Percentiles rank a stretch among this genome's conserved stretches.
Conservation (phyloP, 495 filamentous ascomycete genomes). For the Neurospora africana region DNA sequence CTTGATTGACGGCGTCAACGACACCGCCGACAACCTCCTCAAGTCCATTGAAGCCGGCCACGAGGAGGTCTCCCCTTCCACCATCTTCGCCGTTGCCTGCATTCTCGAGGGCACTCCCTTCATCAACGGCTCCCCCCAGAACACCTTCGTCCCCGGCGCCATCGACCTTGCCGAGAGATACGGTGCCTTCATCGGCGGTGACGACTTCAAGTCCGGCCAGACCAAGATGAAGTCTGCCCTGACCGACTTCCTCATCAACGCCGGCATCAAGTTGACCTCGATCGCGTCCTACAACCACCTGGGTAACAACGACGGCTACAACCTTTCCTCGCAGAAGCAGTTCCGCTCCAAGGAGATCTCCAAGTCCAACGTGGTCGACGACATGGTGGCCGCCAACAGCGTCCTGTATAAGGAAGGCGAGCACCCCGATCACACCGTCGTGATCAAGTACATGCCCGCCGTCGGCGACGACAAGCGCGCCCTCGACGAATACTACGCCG, state of each 20-base stretch:
- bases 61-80: constrained; percentile 83
- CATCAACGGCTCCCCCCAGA: constrained; percentile 99
- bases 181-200: constrained; percentile 86
- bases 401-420: constrained; percentile 83
- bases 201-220: constrained; percentile 99
- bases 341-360: constrained; percentile 99
- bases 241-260: constrained; percentile 96
- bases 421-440: constrained; percentile 81
- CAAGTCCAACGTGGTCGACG: constrained; percentile 97
- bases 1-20: constrained; percentile 79
- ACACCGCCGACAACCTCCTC: constrained; percentile 89
- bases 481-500: constrained; percentile 96
- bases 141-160: constrained; percentile 93
- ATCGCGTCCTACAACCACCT: constrained; percentile 99
- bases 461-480: constrained; percentile 99
- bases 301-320: constrained; percentile 98
- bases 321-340: constrained; percentile 91
- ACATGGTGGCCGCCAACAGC: constrained; percentile 94
- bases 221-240: constrained; percentile 99
- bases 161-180: constrained; percentile 84
- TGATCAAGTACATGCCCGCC: constrained; percentile 98
- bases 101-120: constrained; percentile 86
- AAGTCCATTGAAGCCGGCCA: constrained; percentile 78
- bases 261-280: constrained; percentile 97
- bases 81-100: constrained; percentile 87